These are phyloP conservation scores for Lodderomyces jiufengensis DNA, from an alignment of 1,139 yeast species.

Conservation along the genomic window DNA sequence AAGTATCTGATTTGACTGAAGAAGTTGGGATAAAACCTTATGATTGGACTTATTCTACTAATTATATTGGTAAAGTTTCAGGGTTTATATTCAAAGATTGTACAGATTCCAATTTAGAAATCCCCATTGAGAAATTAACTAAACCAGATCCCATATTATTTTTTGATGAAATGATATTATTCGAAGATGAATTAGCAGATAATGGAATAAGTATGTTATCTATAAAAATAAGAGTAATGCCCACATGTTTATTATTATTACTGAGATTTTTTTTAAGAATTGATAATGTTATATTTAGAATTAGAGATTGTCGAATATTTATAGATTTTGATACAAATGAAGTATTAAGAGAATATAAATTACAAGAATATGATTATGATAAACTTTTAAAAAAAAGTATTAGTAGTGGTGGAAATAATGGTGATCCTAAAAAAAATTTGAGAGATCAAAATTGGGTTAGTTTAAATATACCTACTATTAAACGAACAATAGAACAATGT, in stretches of 20 bases:
- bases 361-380: conserved; percentile 65
- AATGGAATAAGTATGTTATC: conserved; percentile 82
- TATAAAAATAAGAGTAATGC: conserved; percentile 87
- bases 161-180: conserved; percentile 83
- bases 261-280: conserved; percentile 81
- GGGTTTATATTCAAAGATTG: conserved; percentile 17
- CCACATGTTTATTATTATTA: conserved; percentile 66
- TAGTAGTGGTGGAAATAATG: conserved; percentile 21
- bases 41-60: conserved; percentile 94
- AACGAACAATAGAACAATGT: conserved; percentile 12
- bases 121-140: conserved; percentile 69
- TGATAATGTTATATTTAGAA: conserved; percentile 80
- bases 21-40: conserved; percentile 58
- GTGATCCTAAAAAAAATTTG: conserved; percentile 71
- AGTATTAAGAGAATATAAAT: conserved; percentile 74
- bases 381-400: conserved; percentile 43
- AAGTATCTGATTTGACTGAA: conserved; percentile 39
- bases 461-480: conserved; percentile 48
- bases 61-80: conserved; percentile 60
- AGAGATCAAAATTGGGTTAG: conserved; percentile 86
- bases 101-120: conserved; percentile 18
- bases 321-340: conserved; percentile 67
- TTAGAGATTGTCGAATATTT: conserved; percentile 80
- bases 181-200: conserved; percentile 94
- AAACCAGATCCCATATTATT: conserved; percentile 83